A percentile compares a stretch with the other conserved stretches of the same genome.
phyloP scores from a whole-genome alignment of 2,329 filamentous ascomycete species.

The Verticillium nonalfalfae region DNA sequence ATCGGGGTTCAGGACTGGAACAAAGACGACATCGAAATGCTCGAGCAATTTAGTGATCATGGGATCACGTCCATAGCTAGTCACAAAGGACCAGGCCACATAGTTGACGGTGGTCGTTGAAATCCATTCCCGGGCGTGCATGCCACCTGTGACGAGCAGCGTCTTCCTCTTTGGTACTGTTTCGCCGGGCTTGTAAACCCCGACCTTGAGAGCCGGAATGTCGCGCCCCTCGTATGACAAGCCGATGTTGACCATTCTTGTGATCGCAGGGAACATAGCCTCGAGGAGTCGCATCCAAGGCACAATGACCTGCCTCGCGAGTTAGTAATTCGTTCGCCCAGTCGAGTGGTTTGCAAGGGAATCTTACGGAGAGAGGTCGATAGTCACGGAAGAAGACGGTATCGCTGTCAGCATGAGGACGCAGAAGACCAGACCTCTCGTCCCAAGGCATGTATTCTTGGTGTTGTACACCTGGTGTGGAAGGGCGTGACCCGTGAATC shows the following conservation, averaged over 20 bases:
- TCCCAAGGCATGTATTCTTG: slow-evolving; percentile 3
- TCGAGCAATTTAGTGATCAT: slow-evolving; percentile 73
- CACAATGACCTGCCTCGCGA: slow-evolving; percentile 43
- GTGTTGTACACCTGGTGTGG: slow-evolving; percentile 16
- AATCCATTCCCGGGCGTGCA: slow-evolving; percentile 97
- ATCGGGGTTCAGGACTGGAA: slow-evolving; percentile 88
- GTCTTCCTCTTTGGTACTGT: slow-evolving; percentile 55
- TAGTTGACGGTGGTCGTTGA: slow-evolving; percentile 88
- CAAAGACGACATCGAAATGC: slow-evolving; percentile 79
- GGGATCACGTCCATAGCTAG: slow-evolving; percentile 66
- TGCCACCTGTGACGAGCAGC: slow-evolving; percentile 74
- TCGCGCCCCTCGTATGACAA: slow-evolving; percentile 81
- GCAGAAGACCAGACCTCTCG: neutral
- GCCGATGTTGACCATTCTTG: slow-evolving; percentile 70
- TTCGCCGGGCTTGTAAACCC: slow-evolving; percentile 38
- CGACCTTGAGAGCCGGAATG: slow-evolving; percentile 75
- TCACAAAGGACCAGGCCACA: slow-evolving; percentile 81
- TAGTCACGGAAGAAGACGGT: slow-evolving; percentile 91
- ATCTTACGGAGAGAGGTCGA: slow-evolving; percentile 64
- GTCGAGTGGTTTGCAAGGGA: neutral
- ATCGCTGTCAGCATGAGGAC: slow-evolving; percentile 34
- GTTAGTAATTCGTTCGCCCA: neutral
- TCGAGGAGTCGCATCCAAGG: slow-evolving; percentile 88
- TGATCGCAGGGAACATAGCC: slow-evolving; percentile 82
- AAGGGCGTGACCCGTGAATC: slow-evolving; percentile 70